These are phyloP conservation scores for Penicillium sp. DNA, from an alignment of 2,329 filamentous ascomycete genomes.

Conservation along the genomic window DNA sequence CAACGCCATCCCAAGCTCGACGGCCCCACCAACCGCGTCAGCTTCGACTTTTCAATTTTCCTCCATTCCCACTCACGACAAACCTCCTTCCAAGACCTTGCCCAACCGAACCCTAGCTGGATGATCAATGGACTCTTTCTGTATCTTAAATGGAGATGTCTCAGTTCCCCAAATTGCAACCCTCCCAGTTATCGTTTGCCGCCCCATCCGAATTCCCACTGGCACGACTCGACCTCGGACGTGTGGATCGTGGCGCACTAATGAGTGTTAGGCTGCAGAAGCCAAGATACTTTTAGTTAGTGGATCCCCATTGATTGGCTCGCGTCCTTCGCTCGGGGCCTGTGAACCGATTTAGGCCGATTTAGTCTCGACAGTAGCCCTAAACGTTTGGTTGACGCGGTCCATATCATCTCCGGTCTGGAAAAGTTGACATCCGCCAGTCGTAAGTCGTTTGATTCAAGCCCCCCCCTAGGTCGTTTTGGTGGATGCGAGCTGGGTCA, in stretches of 20 bases:
- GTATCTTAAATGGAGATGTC: neutral
- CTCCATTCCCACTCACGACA: neutral
- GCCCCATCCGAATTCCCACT: neutral
- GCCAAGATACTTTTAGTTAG: conserved; percentile 9
- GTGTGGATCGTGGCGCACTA: conserved; percentile 6
- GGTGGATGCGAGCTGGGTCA: conserved; percentile 14
- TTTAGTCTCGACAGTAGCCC: neutral
- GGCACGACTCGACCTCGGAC: neutral
- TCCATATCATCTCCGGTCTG: conserved; percentile 13
- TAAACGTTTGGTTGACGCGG: conserved; percentile 15
- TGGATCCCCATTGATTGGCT: conserved; percentile 6
- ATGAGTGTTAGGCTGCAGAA: conserved; percentile 15
- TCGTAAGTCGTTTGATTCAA: conserved; percentile 1
- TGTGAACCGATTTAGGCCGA: conserved; percentile 9
- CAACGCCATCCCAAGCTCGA: conserved; percentile 12
- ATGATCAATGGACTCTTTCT: neutral
- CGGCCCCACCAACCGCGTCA: conserved; percentile 23
- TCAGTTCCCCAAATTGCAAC: neutral
- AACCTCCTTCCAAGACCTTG: conserved; percentile 1
- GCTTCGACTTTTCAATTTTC: conserved; percentile 3
- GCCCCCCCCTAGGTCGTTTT: neutral
- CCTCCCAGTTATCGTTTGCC: neutral
- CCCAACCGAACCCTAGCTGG: neutral
- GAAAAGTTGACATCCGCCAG: conserved; percentile 16
- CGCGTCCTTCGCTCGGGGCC: conserved; percentile 5